A percentile compares a stretch with the other conserved stretches of the same genome.
Conservation (phyloP, 495 filamentous ascomycete genomes). For the Penicillium paradoxum region DNA sequence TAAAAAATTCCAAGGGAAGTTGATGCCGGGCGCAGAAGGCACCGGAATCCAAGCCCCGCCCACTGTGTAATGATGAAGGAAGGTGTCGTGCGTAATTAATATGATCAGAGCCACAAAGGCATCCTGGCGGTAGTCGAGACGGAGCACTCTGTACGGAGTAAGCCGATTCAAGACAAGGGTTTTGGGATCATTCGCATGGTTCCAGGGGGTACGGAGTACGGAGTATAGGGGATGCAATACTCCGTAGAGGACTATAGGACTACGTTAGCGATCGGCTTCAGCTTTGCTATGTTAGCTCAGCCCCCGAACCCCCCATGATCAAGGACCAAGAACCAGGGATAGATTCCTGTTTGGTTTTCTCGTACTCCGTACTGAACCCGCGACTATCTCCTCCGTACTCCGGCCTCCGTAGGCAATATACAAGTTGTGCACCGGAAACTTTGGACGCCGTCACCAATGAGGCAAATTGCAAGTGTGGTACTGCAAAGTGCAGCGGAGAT, state of each 20-base stretch:
- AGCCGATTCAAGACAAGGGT: neutral
- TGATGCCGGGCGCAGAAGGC: slow-evolving; percentile 11
- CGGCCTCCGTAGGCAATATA: neutral
- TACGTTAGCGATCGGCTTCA: slow-evolving; percentile 15
- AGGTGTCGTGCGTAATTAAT: slow-evolving; percentile 6
- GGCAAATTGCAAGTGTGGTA: neutral
- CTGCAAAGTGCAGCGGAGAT: slow-evolving; percentile 1
- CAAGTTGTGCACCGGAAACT: neutral
- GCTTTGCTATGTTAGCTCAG: slow-evolving; percentile 9
- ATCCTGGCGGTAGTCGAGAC: slow-evolving; percentile 3
- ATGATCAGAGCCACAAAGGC: slow-evolving; percentile 1
- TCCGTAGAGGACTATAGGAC: neutral
- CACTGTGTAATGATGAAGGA: slow-evolving; percentile 20
- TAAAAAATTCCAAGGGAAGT: slow-evolving; percentile 7
- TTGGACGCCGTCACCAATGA: slow-evolving; percentile 3
- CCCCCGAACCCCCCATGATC: neutral
- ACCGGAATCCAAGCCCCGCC: slow-evolving; percentile 17
- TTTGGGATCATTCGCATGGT: neutral
- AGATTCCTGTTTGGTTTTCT: neutral
- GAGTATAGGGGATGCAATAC: neutral
- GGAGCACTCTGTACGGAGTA: slow-evolving; percentile 1
- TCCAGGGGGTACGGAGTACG: no score
- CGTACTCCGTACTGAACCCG: neutral
- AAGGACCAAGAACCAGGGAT: neutral
- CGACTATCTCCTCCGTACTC: neutral